phyloP scores from a whole-genome alignment of 257 asterid species.

The Scutellaria galericulata region DNA sequence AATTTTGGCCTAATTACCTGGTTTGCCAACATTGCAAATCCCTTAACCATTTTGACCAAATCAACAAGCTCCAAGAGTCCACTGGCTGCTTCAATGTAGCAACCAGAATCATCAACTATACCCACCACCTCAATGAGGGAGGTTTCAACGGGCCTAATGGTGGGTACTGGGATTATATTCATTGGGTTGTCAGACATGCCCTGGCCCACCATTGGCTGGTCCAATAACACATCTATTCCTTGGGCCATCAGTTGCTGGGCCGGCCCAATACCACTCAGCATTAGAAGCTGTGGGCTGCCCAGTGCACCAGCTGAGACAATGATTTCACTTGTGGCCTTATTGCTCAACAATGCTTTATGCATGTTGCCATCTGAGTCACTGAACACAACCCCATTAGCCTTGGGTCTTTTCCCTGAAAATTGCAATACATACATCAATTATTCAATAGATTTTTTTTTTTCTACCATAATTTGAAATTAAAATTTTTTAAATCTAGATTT shows the following conservation, averaged over 20 bases:
- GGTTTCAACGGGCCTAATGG: constrained; percentile 51
- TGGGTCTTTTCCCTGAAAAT: constrained; percentile 44
- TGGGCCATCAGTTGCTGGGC: constrained; percentile 39
- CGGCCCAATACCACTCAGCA: constrained; percentile 78
- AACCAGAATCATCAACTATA: constrained; percentile 49
- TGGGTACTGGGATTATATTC: constrained; percentile 60
- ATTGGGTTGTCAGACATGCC: constrained; percentile 85
- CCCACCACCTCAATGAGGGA: constrained; percentile 71
- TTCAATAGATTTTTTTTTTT: too few relatives aligned
- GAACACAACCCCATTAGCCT: constrained; percentile 65
- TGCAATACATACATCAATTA: too few relatives aligned
- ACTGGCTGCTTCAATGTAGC: constrained; percentile 67
- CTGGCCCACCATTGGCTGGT: constrained; percentile 72
- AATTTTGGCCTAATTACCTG: too few relatives aligned
- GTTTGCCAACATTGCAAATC: too few relatives aligned
- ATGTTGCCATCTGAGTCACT: constrained; percentile 48
- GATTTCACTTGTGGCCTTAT: constrained; percentile 50
- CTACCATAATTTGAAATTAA: too few relatives aligned
- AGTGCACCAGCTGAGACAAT: constrained; percentile 79
- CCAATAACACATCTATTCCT: constrained; percentile 26
- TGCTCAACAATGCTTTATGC: constrained; percentile 61
- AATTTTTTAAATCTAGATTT: too few relatives aligned
- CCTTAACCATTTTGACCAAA: too few relatives aligned
- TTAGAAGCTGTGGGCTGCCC: constrained; percentile 82
- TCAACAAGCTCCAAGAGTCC: constrained; percentile 38